Percentiles rank a stretch among this genome's conserved stretches.
These are phyloP conservation scores for Triangularia verruculosa DNA, from an alignment of 2,329 filamentous ascomycete genomes.

Conservation along the genomic window DNA sequence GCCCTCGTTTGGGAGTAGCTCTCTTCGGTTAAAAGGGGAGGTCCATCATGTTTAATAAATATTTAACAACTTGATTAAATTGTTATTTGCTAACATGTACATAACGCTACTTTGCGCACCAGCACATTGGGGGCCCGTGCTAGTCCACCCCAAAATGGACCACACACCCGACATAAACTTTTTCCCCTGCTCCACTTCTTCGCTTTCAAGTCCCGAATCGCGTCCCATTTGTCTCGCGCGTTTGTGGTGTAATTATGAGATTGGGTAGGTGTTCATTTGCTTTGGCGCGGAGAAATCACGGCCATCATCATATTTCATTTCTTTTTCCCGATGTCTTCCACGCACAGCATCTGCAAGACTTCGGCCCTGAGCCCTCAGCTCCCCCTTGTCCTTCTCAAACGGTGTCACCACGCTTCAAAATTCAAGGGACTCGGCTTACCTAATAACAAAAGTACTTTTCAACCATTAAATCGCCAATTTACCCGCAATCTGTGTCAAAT, in stretches of 20 bases:
- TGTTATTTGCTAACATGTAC: conserved; percentile 22
- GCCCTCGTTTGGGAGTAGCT: conserved; percentile 15
- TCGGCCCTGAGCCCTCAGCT: neutral
- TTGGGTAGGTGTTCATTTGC: too few relatives aligned
- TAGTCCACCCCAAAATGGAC: too few relatives aligned
- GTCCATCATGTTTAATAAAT: conserved; percentile 23
- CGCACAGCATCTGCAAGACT: neutral
- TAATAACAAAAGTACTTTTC: neutral
- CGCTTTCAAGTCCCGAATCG: neutral
- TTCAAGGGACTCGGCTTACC: neutral
- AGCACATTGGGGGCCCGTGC: too few relatives aligned
- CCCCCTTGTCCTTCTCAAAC: neutral
- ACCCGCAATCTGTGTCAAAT: conserved; percentile 1
- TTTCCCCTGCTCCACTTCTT: neutral
- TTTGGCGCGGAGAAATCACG: neutral
- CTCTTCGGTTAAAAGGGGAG: conserved; percentile 25
- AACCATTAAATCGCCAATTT: neutral
- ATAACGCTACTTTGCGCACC: conserved; percentile 12
- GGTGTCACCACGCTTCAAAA: too few relatives aligned
- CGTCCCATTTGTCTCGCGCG: neutral
- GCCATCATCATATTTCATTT: neutral
- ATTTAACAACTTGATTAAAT: conserved; percentile 26
- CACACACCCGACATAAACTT: neutral
- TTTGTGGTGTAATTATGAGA: neutral
- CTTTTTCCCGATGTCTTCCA: neutral